Evolutionary conservation across 805 yeast genomes (phyloP).

Genomic region (Candida nonsorbophila): DNA sequence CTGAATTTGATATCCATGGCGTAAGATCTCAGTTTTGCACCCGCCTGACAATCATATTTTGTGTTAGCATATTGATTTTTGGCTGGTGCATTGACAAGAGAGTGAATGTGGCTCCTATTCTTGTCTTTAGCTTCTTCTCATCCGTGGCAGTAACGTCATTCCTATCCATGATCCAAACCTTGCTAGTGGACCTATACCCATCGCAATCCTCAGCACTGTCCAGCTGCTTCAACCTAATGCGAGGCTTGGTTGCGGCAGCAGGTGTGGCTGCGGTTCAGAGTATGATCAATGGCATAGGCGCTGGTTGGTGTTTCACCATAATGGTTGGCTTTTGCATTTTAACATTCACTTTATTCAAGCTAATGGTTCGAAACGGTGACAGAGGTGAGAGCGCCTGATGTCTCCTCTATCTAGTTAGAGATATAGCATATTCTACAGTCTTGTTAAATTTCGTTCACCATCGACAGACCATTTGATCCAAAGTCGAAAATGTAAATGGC

Average conservation of each 20-base stretch:
- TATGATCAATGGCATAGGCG: constrained; percentile 50
- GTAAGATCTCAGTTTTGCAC: constrained; percentile 43
- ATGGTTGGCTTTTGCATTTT: constrained; percentile 44
- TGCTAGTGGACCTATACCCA: constrained; percentile 70
- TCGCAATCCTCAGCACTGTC: constrained; percentile 62
- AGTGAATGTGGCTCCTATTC: constrained; percentile 45
- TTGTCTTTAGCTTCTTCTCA: constrained; percentile 50
- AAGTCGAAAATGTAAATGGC: too few species aligned
- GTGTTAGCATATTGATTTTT: constrained; percentile 42
- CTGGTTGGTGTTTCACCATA: constrained; percentile 74
- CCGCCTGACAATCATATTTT: constrained; percentile 37
- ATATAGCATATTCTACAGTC: too few species aligned
- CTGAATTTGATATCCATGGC: constrained; percentile 44
- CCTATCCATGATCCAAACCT: constrained; percentile 50
- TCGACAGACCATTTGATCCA: too few species aligned
- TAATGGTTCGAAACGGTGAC: too few species aligned
- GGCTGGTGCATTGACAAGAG: constrained; percentile 64
- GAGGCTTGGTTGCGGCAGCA: constrained; percentile 66
- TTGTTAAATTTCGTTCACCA: too few species aligned
- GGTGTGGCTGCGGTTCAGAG: constrained; percentile 59
- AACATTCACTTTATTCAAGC: constrained; percentile 6
- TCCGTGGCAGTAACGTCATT: constrained; percentile 53
- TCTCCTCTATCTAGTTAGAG: too few species aligned
- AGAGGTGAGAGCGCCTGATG: too few species aligned
- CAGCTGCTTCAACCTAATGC: constrained; percentile 59